Evolutionary conservation across 1,139 yeast genomes (phyloP).

Genomic region (Suhomyces panamericanus): DNA sequence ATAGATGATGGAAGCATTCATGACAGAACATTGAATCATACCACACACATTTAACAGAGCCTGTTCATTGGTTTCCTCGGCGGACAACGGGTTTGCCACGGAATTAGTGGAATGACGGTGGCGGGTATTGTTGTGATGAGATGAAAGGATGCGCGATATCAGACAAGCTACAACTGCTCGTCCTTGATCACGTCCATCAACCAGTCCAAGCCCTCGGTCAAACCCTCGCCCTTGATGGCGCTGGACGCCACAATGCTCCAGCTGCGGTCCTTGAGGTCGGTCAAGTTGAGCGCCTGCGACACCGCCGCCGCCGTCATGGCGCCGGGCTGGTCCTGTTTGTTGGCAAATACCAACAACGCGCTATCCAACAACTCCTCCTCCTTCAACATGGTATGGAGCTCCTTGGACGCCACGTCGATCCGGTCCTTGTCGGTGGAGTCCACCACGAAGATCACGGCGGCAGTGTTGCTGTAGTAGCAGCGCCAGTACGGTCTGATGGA

Average conservation of each 20-base stretch:
- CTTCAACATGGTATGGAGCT: slow-evolving; percentile 83
- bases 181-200: slow-evolving; percentile 93
- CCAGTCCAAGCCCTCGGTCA: slow-evolving; percentile 97
- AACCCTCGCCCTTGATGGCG: slow-evolving; percentile 94
- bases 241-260: slow-evolving; percentile 98
- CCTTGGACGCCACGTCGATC: slow-evolving; percentile 82
- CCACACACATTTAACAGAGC: no score
- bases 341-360: slow-evolving; percentile 91
- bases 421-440: slow-evolving; percentile 97
- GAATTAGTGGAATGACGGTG: no score
- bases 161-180: slow-evolving; percentile 57
- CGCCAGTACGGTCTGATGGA: slow-evolving; percentile 98
- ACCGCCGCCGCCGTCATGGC: slow-evolving; percentile 96
- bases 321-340: slow-evolving; percentile 95
- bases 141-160: no score
- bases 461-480: slow-evolving; percentile 93
- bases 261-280: slow-evolving; percentile 89
- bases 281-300: slow-evolving; percentile 79
- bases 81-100: no score
- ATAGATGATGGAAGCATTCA: no score
- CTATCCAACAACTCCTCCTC: slow-evolving; percentile 92
- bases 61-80: no score
- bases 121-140: no score
- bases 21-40: no score
- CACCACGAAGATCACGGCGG: slow-evolving; percentile 94